Percentiles rank a stretch among this genome's conserved stretches.
Evolutionary conservation across 192 early-diverging fungal genomes (phyloP).

Genomic region (Gonapodya sp.): DNA sequence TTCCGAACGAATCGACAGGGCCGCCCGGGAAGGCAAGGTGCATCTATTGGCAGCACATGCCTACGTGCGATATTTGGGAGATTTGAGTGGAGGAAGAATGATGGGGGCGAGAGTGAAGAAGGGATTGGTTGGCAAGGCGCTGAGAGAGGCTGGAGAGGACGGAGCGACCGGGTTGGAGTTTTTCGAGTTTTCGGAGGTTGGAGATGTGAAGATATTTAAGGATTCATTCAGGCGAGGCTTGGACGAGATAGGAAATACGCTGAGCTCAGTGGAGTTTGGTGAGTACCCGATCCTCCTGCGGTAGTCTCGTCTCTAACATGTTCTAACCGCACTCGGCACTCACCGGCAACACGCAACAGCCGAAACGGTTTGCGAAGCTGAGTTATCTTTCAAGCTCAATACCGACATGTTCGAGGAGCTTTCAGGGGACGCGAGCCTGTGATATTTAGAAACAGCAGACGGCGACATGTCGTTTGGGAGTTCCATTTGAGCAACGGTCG

Average conservation of each 20-base stretch:
- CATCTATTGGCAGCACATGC: constrained; percentile 42
- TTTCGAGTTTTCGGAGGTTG: constrained; percentile 38
- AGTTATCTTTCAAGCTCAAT: background rate
- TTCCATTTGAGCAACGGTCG: no score
- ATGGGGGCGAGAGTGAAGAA: constrained; percentile 40
- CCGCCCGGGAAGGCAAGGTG: constrained; percentile 23
- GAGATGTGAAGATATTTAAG: constrained; percentile 36
- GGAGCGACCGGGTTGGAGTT: constrained; percentile 30
- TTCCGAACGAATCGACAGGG: constrained; percentile 30
- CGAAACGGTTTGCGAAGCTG: background rate
- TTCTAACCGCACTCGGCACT: background rate
- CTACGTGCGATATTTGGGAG: constrained; percentile 45
- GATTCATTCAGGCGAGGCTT: constrained; percentile 33
- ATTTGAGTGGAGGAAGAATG: constrained; percentile 45
- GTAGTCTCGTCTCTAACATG: background rate
- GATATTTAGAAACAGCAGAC: no score
- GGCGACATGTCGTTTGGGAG: no score
- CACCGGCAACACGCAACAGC: background rate
- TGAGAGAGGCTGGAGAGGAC: constrained; percentile 14
- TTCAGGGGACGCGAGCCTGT: no score
- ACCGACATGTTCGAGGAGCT: constrained; percentile 3
- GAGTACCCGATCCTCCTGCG: background rate
- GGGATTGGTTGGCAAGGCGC: constrained; percentile 22
- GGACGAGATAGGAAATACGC: constrained; percentile 27
- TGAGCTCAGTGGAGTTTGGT: background rate